Conservation (phyloP, 345 rosid species). For the Lumnitzera racemosa region DNA sequence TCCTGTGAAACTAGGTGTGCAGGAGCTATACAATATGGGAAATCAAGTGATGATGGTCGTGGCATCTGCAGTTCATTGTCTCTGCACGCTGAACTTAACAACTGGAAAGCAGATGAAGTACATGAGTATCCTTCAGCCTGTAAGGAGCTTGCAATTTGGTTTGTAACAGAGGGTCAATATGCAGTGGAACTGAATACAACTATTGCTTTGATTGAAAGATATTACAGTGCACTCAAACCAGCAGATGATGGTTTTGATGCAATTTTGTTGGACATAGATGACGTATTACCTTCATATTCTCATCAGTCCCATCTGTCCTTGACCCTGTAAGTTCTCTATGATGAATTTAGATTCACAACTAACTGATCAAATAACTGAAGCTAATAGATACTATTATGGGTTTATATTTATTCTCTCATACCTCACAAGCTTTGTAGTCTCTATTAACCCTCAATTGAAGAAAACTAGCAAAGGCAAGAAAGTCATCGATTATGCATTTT, state of each 20-base stretch:
- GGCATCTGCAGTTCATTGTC: slow-evolving; percentile 42
- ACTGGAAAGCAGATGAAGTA: slow-evolving; percentile 25
- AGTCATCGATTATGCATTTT: too few species aligned
- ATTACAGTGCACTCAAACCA: slow-evolving; percentile 30
- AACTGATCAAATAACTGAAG: too few species aligned
- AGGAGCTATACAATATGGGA: slow-evolving; percentile 37
- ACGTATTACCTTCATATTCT: slow-evolving; percentile 23
- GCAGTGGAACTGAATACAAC: slow-evolving; percentile 47
- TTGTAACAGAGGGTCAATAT: slow-evolving; percentile 38
- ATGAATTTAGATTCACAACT: too few species aligned
- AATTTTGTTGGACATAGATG: slow-evolving; percentile 66
- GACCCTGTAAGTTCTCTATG: slow-evolving; percentile 20
- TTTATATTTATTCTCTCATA: too few species aligned
- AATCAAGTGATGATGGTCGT: slow-evolving; percentile 22
- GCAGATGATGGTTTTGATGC: slow-evolving; percentile 28
- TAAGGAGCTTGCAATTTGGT: slow-evolving; percentile 31
- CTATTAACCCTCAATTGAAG: too few species aligned
- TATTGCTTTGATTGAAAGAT: slow-evolving; percentile 33
- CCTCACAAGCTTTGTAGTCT: too few species aligned
- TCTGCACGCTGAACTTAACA: slow-evolving; percentile 55
- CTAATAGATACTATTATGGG: too few species aligned
- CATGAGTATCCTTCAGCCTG: slow-evolving; percentile 48
- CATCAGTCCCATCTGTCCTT: slow-evolving; percentile 4
- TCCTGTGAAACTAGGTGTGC: slow-evolving; percentile 45
- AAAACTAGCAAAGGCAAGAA: too few species aligned